Evolutionary conservation across 495 filamentous ascomycete genomes (phyloP).

Genomic region (Thermothielavioides terrestris): DNA sequence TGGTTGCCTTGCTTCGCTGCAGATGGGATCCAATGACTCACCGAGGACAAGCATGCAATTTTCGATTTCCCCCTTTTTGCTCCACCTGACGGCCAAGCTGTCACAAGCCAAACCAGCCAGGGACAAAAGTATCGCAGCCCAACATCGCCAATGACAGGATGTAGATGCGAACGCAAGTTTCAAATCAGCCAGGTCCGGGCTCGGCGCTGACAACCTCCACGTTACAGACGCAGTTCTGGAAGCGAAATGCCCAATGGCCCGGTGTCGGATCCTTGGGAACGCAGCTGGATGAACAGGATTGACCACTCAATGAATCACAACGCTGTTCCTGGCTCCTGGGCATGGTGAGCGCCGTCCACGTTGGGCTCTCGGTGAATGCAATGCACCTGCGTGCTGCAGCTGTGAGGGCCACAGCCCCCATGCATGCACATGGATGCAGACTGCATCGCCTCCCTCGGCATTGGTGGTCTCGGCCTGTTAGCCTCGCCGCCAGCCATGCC

Average conservation of each 20-base stretch:
- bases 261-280: too few species aligned
- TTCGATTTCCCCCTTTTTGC: background rate
- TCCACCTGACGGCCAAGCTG: background rate
- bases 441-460: conserved; percentile 3
- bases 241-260: too few species aligned
- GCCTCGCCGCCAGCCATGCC: too few species aligned
- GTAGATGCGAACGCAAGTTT: background rate
- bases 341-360: background rate
- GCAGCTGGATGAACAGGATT: too few species aligned
- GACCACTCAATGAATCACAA: too few species aligned
- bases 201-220: too few species aligned
- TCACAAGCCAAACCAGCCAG: background rate
- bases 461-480: too few species aligned
- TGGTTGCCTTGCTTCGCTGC: background rate
- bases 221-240: too few species aligned
- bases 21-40: conserved; percentile 3
- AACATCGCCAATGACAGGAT: background rate
- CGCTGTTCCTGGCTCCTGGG: too few species aligned
- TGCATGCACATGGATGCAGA: background rate
- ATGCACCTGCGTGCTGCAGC: background rate
- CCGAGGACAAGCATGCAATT: background rate
- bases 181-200: too few species aligned
- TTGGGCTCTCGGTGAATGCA: background rate
- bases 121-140: background rate
- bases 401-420: too few species aligned